A percentile compares a stretch with the other conserved stretches of the same genome.
phyloP scores from a whole-genome alignment of 1,139 yeast species.

The Spathaspora sp. region DNA sequence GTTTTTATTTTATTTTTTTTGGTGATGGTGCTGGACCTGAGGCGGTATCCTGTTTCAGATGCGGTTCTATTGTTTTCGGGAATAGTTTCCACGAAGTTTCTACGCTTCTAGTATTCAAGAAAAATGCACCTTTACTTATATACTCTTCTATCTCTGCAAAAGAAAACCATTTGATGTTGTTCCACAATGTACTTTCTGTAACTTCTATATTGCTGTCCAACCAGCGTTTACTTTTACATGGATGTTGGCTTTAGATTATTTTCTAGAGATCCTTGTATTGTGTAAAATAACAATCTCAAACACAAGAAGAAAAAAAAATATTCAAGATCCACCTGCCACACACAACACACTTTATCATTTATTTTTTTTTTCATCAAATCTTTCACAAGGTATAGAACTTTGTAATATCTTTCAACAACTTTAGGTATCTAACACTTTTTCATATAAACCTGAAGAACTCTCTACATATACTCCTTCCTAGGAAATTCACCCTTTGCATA shows the following conservation, averaged over 20 bases:
- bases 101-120: too few species aligned
- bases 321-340: constrained; percentile 1
- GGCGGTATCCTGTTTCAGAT: too few species aligned
- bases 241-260: too few species aligned
- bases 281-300: background rate
- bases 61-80: background rate
- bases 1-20: background rate
- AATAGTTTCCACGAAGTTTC: too few species aligned
- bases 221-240: too few species aligned
- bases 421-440: background rate
- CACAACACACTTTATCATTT: background rate
- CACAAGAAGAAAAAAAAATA: background rate
- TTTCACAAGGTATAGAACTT: background rate
- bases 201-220: too few species aligned
- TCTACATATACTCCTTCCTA: background rate
- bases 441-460: background rate
- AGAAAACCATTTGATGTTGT: too few species aligned
- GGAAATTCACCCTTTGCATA: background rate
- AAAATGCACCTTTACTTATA: too few species aligned
- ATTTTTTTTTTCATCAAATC: background rate
- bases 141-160: too few species aligned
- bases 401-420: background rate
- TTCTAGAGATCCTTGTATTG: background rate
- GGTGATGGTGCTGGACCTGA: background rate
- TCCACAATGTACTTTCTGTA: too few species aligned